Percentiles rank a stretch among this genome's conserved stretches.
phyloP scores from a whole-genome alignment of 257 asterid genomes.

The Thymus mandschuricus region DNA sequence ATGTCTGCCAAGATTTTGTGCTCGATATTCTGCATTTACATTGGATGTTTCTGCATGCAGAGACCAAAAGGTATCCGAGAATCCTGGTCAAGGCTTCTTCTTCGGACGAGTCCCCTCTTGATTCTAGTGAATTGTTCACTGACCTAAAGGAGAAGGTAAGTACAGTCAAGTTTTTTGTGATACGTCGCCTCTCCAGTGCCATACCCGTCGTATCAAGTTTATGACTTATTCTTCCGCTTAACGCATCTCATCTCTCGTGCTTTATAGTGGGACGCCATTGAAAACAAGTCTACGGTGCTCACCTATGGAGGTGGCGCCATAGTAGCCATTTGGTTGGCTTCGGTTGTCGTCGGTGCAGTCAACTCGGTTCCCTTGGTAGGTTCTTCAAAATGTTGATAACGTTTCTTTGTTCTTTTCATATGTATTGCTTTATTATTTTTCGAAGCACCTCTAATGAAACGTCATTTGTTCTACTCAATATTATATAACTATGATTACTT shows the following conservation, averaged over 20 bases:
- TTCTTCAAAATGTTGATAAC: constrained; percentile 5
- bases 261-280: constrained; percentile 91
- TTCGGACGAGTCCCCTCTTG: constrained; percentile 75
- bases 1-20: background rate
- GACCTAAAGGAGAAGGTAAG: constrained; percentile 89
- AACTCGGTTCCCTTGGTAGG: constrained; percentile 93
- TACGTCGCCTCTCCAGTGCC: background rate
- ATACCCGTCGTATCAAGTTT: background rate
- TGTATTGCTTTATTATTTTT: background rate
- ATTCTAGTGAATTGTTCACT: constrained; percentile 59
- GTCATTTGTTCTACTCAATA: background rate
- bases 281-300: constrained; percentile 85
- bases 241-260: background rate
- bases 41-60: constrained; percentile 33
- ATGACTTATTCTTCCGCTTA: background rate
- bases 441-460: background rate
- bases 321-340: constrained; percentile 84
- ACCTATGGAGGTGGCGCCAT: constrained; percentile 90
- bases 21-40: constrained; percentile 12
- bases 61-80: constrained; percentile 48
- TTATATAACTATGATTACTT: constrained; percentile 5
- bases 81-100: constrained; percentile 77
- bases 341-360: constrained; percentile 81
- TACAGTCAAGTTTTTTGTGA: background rate
- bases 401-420: background rate